Base-by-base conservation (phyloP, 139 green algal genomes). In the Volvox reticuliferus region DNA sequence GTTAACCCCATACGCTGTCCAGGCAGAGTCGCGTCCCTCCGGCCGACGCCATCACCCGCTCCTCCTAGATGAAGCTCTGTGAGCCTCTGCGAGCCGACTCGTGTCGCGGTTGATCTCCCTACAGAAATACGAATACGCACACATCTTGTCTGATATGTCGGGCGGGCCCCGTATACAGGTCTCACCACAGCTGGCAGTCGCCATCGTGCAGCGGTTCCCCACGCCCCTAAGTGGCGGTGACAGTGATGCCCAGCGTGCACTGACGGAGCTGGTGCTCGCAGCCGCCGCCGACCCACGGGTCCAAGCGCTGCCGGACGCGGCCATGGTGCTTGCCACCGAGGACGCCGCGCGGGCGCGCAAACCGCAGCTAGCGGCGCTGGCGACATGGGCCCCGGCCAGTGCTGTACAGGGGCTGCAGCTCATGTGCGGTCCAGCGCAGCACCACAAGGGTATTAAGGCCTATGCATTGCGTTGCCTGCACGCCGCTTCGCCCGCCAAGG, bases 321-420 rank as follows among this genome's bases (percentile, higher is more conserved):
- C 90, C 0, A 37, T 91, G 76, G 76, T 96, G 35, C 93, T 98
- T 80, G 95, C 94, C n/a, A 95, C 92, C 2, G 83, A 87, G 24
- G 73, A 87, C 71, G 90, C 88, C 37, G 85, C 85, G 12, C 36
- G 36, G 14, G 22, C 20, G 62, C 85, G 92, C 50, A 77, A 82
- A 13, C 93, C 90, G n/a, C 33, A 87, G 55, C 91, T 96, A 77
- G 91, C 82, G 13, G 78, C 90, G 73, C 89, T 97, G 77, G 88
- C 89, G 36, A 79, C 82, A 1, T 97, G 96, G 96, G 93, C 92
- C 18, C 94, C 94, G 30, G 91, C 95, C 6, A 68, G 89, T 65
- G 65, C 85, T 91, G 89, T 96, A 69, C 86, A 97, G 73, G 97
- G 96, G 9, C 94, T 98, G 88, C 82, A 93, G 91, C 89, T 98